phyloP scores from a whole-genome alignment of 2,329 filamentous ascomycete genomes.

The Exophiala xenobiotica region DNA sequence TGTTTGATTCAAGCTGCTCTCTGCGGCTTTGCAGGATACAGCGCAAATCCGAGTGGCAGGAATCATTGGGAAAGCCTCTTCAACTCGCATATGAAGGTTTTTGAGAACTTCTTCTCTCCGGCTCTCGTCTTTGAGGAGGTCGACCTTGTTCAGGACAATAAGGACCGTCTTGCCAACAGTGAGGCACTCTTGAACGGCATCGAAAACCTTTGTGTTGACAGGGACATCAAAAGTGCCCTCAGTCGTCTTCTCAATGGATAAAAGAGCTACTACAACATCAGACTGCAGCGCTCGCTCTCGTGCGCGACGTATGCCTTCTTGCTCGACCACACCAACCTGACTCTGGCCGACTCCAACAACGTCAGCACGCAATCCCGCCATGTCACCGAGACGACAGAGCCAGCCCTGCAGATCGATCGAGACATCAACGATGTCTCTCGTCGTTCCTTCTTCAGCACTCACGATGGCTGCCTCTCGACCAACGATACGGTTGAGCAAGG shows the following conservation, averaged over 20 bases:
- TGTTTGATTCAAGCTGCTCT: slow-evolving; percentile 4
- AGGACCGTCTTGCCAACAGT: slow-evolving; percentile 54
- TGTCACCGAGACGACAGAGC: slow-evolving; percentile 92
- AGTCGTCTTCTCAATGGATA: slow-evolving; percentile 63
- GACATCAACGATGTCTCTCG: slow-evolving; percentile 88
- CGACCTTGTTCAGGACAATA: slow-evolving; percentile 62
- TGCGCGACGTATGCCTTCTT: slow-evolving; percentile 86
- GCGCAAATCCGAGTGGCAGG: slow-evolving; percentile 52
- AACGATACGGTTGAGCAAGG: slow-evolving; percentile 83
- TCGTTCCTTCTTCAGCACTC: slow-evolving; percentile 87
- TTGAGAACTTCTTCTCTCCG: slow-evolving; percentile 10
- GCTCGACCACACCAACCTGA: slow-evolving; percentile 70
- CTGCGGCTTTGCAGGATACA: slow-evolving; percentile 71
- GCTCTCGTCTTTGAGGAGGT: slow-evolving; percentile 41
- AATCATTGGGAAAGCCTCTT: slow-evolving; percentile 45
- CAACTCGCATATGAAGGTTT: slow-evolving; percentile 39
- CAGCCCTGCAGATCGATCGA: slow-evolving; percentile 86
- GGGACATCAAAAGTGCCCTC: slow-evolving; percentile 33
- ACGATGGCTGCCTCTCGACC: slow-evolving; percentile 95
- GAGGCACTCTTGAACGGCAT: slow-evolving; percentile 53
- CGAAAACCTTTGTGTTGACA: slow-evolving; percentile 58
- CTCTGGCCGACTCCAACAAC: slow-evolving; percentile 20
- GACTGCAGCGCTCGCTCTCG: slow-evolving; percentile 77
- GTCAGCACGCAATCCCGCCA: slow-evolving; percentile 70
- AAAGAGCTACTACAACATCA: slow-evolving; percentile 79